A percentile compares a stretch with the other conserved stretches of the same genome.
phyloP scores from a whole-genome alignment of 2,329 filamentous ascomycete genomes.

The Colletotrichum scovillei region DNA sequence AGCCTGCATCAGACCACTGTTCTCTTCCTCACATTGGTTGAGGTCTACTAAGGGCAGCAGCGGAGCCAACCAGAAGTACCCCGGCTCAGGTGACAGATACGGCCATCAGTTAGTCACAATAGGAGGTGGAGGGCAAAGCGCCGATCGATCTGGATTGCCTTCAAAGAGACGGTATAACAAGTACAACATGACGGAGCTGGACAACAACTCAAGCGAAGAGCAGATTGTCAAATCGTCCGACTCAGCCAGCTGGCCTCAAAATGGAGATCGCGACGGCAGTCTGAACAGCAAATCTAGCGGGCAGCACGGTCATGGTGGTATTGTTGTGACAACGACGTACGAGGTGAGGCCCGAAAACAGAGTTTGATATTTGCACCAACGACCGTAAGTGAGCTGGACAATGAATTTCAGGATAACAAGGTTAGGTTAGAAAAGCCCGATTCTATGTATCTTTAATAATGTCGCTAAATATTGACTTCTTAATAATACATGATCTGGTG shows the following conservation, averaged over 20 bases:
- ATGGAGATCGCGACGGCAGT: background rate
- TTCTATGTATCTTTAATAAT: too few relatives aligned
- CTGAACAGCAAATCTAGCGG: conserved; percentile 5
- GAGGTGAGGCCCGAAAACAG: conserved; percentile 18
- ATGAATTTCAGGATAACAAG: background rate
- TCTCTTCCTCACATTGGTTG: conserved; percentile 47
- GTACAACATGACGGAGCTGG: conserved; percentile 38
- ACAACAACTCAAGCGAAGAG: conserved; percentile 47
- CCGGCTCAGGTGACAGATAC: conserved; percentile 40
- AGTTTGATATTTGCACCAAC: background rate
- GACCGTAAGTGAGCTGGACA: background rate
- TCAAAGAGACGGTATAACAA: conserved; percentile 24
- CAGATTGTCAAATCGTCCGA: conserved; percentile 42
- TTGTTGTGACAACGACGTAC: conserved; percentile 22
- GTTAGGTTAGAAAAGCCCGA: too few relatives aligned
- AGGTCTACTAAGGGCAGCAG: conserved; percentile 46
- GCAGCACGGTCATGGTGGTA: conserved; percentile 19
- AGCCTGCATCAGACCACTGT: conserved; percentile 53
- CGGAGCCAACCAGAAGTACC: conserved; percentile 37
- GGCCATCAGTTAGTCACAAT: conserved; percentile 42
- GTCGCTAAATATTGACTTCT: background rate
- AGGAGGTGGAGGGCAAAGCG: conserved; percentile 37
- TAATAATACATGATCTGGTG: too few relatives aligned
- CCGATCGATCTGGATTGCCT: conserved; percentile 11
- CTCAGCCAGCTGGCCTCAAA: background rate